A percentile compares a stretch with the other conserved stretches of the same genome.
phyloP scores from a whole-genome alignment of 495 filamentous ascomycete genomes.

The Cercophora samala region DNA sequence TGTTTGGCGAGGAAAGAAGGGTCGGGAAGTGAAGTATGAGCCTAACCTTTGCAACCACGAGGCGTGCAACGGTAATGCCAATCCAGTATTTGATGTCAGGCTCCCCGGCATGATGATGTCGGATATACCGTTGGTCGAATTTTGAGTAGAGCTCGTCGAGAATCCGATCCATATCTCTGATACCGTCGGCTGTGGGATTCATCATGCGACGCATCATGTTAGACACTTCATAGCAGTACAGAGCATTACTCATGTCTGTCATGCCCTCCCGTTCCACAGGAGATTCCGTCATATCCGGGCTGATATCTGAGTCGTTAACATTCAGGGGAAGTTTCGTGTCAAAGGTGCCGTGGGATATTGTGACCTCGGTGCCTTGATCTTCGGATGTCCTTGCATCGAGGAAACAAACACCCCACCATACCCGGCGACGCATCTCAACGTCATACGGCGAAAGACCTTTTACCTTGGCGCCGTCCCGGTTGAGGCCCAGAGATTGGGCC shows the following conservation, averaged over 20 bases:
- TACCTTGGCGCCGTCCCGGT: conserved; percentile 43
- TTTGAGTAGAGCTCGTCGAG: conserved; percentile 58
- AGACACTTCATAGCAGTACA: conserved; percentile 32
- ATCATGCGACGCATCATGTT: conserved; percentile 43
- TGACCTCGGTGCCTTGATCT: conserved; percentile 43
- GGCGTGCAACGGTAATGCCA: conserved; percentile 58
- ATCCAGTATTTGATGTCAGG: conserved; percentile 62
- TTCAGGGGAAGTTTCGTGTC: conserved; percentile 45
- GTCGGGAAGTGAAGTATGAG: conserved; percentile 44
- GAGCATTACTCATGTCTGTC: conserved; percentile 35
- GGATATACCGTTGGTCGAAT: conserved; percentile 62
- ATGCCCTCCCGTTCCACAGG: conserved; percentile 34
- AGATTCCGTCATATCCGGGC: conserved; percentile 30
- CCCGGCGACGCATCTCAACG: conserved; percentile 45
- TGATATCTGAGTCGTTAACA: conserved; percentile 47
- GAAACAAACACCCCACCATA: conserved; percentile 47
- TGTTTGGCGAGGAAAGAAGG: conserved; percentile 36
- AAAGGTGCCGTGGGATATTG: conserved; percentile 36
- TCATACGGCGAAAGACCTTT: conserved; percentile 47
- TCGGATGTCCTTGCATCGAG: conserved; percentile 40
- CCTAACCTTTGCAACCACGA: conserved; percentile 58
- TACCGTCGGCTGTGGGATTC: conserved; percentile 15
- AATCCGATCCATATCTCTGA: conserved; percentile 53
- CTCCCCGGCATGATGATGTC: conserved; percentile 41
- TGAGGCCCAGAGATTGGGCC: conserved; percentile 48